Percentiles rank a stretch among this genome's conserved stretches.
phyloP scores from a whole-genome alignment of 2,329 filamentous ascomycete species.

The Venturia effusa region DNA sequence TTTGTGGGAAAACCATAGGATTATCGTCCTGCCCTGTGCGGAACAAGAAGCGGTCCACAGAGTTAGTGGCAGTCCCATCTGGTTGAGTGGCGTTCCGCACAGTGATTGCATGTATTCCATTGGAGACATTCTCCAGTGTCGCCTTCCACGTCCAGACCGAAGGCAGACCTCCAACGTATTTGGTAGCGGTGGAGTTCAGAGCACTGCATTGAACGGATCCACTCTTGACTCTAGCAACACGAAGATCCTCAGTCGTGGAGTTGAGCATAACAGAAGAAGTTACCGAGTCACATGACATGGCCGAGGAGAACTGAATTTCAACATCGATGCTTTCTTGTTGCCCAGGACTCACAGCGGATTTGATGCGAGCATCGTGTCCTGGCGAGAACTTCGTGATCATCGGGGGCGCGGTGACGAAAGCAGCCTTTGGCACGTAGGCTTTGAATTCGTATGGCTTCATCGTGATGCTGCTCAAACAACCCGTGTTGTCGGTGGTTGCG shows the following conservation, averaged over 20 bases:
- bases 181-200: conserved; percentile 26
- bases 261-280: conserved; percentile 38
- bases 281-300: conserved; percentile 51
- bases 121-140: conserved; percentile 43
- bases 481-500: conserved; percentile 36
- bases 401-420: conserved; percentile 41
- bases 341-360: conserved; percentile 29
- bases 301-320: conserved; percentile 46
- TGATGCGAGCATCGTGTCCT: conserved; percentile 48
- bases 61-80: conserved; percentile 18
- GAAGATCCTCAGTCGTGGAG: conserved; percentile 41
- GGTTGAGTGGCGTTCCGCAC: conserved; percentile 44
- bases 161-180: conserved; percentile 42
- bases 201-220: neutral
- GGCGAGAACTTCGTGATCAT: conserved; percentile 50
- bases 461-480: conserved; percentile 43
- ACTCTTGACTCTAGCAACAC: conserved; percentile 32
- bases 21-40: conserved; percentile 48
- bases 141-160: conserved; percentile 44
- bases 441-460: conserved; percentile 48
- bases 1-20: conserved; percentile 45
- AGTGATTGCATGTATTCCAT: conserved; percentile 50
- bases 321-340: conserved; percentile 36
- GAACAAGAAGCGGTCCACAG: conserved; percentile 51
- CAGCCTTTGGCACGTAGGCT: conserved; percentile 45